Evolutionary conservation across 2,329 filamentous ascomycete species (phyloP), one percentile per base, ranked within the genome.

Genomic region (Aspergillus fumigatus): DNA sequence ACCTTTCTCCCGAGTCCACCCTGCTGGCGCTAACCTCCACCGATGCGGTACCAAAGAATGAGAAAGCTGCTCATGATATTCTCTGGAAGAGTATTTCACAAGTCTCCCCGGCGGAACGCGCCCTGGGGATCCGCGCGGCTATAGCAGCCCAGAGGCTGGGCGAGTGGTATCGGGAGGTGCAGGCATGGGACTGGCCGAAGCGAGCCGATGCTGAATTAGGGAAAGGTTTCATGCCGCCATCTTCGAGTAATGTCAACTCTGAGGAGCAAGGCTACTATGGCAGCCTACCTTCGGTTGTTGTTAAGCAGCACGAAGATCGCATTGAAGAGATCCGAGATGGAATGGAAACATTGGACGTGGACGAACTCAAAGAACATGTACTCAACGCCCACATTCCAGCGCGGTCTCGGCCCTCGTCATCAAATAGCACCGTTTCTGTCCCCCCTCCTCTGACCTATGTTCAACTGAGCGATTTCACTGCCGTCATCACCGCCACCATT

Each of bases 301-400:
- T 95, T 1, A 74, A 81, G 49, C 76, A 77, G 51, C 92, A 94
- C 71, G 89, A 94, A 66, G 76, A 73, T 55, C 84, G 92, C 41
- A 79, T 95, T 11, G 87, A 89, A 53, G 84, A 89, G 61, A 95
- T 97, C 57, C 81, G 71, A 50, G 75, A 78, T 61, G 75, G 70
- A 47, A 73, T 77, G 63, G 75, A 78, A 4, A 70, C 66, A 57
- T 62, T 78, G 40, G 72, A 73, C 40, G 74, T 79, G 59, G 77
- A 97, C 67, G 91, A 95, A 61, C 86, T 99, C 70, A 97, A 99
- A 77, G 85, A 83, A 48, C 89, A 93, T 68, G 89, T 97, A 63
- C 78, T 97, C 60, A 86, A 88, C 72, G 89, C 89, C 66, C 89
- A 96, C 76, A 87, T 88, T 69, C 77, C 87, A 62, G 83, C 82